Evolutionary conservation across 306 rosid genomes (phyloP).

Genomic region (Cucurbita argyrosperma): DNA sequence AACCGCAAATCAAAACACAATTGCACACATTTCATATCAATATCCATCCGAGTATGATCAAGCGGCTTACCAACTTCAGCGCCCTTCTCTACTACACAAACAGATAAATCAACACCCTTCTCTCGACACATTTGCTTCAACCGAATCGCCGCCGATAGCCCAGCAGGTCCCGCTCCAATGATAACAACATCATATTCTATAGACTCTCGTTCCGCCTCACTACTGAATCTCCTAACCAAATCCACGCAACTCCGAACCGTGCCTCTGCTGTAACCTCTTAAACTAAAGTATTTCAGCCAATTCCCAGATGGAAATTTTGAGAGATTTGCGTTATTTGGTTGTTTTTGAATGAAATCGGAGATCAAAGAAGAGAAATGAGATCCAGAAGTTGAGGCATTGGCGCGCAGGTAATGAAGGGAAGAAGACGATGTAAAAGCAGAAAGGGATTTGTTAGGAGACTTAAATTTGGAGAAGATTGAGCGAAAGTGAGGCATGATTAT

Average conservation of each 20-base stretch:
- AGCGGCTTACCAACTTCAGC: constrained; percentile 65
- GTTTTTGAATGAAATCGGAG: background rate
- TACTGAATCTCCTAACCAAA: constrained; percentile 24
- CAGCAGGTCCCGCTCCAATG: constrained; percentile 95
- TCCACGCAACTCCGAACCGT: background rate
- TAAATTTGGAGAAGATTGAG: constrained; percentile 24
- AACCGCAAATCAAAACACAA: background rate
- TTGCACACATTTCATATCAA: background rate
- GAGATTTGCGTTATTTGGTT: background rate
- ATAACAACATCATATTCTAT: constrained; percentile 80
- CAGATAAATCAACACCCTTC: constrained; percentile 48
- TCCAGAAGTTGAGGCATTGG: background rate
- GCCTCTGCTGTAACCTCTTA: background rate
- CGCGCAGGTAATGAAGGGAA: background rate
- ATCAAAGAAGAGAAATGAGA: background rate
- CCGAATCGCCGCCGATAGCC: constrained; percentile 80
- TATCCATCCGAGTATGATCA: background rate
- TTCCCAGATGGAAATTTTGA: constrained; percentile 4
- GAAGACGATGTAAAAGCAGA: background rate
- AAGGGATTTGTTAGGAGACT: constrained; percentile 1
- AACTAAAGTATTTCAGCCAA: background rate
- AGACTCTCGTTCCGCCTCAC: constrained; percentile 43
- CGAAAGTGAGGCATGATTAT: constrained; percentile 26
- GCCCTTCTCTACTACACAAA: constrained; percentile 88
- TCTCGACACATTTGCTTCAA: constrained; percentile 65